A percentile compares a stretch with the other conserved stretches of the same genome.
These are phyloP conservation scores for Sedum album DNA, from an alignment of 164 flowering plant genomes.

Conservation along the genomic window DNA sequence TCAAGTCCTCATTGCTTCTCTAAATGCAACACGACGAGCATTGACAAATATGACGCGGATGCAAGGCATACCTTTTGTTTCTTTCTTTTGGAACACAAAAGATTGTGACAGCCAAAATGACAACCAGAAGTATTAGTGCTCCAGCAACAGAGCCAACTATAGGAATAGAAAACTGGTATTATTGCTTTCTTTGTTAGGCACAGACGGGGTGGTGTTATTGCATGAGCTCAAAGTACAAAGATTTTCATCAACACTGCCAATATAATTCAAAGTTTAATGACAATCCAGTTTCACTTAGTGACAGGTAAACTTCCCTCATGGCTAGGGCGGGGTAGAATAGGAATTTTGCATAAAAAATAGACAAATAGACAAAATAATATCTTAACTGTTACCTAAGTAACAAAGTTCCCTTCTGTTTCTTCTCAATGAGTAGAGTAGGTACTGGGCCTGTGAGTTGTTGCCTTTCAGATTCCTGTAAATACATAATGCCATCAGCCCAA, in stretches of 20 bases:
- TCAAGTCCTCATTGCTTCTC: no score
- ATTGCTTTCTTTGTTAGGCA: background rate
- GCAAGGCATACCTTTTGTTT: background rate
- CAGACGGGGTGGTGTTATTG: background rate
- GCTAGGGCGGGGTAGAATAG: no score
- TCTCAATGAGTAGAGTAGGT: no score
- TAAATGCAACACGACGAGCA: no score
- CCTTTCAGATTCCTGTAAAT: no score
- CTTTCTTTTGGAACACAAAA: background rate
- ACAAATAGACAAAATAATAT: no score
- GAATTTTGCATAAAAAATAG: no score
- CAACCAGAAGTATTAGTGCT: slow-evolving; percentile 1
- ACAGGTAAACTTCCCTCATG: background rate
- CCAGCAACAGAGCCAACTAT: slow-evolving; percentile 10
- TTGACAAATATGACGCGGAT: background rate
- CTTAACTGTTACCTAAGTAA: no score
- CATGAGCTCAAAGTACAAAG: background rate
- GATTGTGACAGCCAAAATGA: background rate
- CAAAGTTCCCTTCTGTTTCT: no score
- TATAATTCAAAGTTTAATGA: background rate
- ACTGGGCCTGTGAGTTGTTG: no score
- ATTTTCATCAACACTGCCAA: background rate
- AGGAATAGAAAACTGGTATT: slow-evolving; percentile 1
- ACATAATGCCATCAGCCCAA: no score
- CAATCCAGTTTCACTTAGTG: background rate